phyloP scores from a whole-genome alignment of 2,329 filamentous ascomycete species.

The Aspergillus tubingensis region DNA sequence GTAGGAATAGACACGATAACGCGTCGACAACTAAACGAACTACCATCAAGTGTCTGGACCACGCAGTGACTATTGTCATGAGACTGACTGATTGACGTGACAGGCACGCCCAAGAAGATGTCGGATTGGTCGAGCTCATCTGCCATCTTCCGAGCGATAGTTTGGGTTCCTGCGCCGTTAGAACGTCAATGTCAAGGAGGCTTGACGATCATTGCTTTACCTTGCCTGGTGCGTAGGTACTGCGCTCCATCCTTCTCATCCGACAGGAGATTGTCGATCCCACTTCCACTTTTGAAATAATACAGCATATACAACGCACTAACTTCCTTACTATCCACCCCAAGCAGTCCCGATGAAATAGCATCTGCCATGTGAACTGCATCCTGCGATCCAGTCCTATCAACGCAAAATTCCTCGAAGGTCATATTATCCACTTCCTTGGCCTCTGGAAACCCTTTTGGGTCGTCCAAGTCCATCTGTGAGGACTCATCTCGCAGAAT shows the following conservation, averaged over 20 bases:
- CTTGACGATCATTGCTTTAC: not conserved
- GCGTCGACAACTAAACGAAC: slow-evolving; percentile 14
- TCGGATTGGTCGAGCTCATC: not conserved
- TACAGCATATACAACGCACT: not conserved
- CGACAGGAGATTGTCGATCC: not conserved
- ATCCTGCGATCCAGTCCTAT: not conserved
- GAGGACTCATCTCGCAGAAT: not conserved
- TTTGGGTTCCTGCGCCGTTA: not conserved
- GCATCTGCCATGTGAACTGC: not conserved
- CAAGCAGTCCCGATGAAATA: slow-evolving; percentile 6
- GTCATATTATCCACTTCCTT: not conserved
- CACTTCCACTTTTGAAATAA: not conserved
- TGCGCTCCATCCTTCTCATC: not conserved
- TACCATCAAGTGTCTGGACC: not conserved
- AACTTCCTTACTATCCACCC: not conserved
- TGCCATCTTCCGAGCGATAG: not conserved
- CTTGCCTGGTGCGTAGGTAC: not conserved
- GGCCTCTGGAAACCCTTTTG: not conserved
- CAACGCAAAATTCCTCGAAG: not conserved
- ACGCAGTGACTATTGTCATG: not conserved
- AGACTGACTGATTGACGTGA: not conserved
- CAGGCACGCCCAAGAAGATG: not conserved
- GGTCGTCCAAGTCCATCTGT: not conserved
- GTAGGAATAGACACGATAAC: slow-evolving; percentile 54
- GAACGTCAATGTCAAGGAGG: not conserved